Evolutionary conservation across 805 yeast genomes (phyloP), one percentile per base, ranked within the genome.

Genomic region (Teunomyces tritomae): DNA sequence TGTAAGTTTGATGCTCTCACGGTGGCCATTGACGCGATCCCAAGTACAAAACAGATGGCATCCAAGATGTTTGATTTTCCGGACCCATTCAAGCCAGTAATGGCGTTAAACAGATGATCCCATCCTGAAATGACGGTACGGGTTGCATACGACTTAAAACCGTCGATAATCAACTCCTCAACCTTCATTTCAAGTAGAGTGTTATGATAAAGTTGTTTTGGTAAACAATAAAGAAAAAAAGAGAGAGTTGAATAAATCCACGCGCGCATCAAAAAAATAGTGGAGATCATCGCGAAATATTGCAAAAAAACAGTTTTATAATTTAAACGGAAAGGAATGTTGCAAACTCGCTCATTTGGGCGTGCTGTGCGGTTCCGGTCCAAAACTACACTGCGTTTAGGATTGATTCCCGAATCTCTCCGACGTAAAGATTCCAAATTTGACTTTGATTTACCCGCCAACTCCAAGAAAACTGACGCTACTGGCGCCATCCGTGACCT

Each of bases 1-100:
- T 92, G 97, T 35, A 91, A 72, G 61, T 85, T 91, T 5, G 89
- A 84, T 0, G 99, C 99, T 62, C 99, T 77, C 26, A 95, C 97
- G 0, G 96, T 87, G n/a, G 88, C 65, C 94, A 92, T 90, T 9
- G 96, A 83, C 1, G 96, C 85, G 50, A 94, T 91, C 47, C 99
- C 99, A 29, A 94, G 75, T n/a, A 95, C 99, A 67, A 94, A 94
- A 68, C 99, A 94, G 48, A 94, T 92, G 48, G 99, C 96, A 67
- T 94, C 99, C 39, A 94, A 74, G 49, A 94, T 91, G 64, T 94
- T 94, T 17, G 98, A 92, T 62, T 94, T 94, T 5, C 99, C 99
- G 0, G 97, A 89, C 8, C 99, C 99, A 64, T 94, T 94, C 43
- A 94, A 76, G 6, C 99, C 99, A 0, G 99, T 95, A 63, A 94